phyloP scores from a whole-genome alignment of 371 early-diverging fungal species.

The Chytridium lagenaria region DNA sequence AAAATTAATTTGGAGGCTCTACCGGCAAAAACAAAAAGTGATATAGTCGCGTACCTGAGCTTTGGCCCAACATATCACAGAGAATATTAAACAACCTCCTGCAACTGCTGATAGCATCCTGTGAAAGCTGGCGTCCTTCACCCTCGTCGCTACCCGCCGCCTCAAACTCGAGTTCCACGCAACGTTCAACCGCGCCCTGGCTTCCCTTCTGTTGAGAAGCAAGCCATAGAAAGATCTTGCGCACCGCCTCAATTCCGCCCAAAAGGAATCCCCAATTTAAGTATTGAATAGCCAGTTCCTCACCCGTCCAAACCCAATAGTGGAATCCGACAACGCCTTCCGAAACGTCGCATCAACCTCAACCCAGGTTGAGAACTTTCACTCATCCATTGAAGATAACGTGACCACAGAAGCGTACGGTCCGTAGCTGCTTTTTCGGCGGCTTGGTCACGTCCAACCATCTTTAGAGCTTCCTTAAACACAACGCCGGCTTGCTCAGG shows the following conservation, averaged over 20 bases:
- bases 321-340: slow-evolving; percentile 14
- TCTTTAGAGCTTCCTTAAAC: slow-evolving; percentile 38
- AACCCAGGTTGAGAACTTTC: slow-evolving; percentile 36
- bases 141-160: neutral
- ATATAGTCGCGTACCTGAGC: slow-evolving; percentile 57
- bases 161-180: slow-evolving; percentile 60
- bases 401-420: slow-evolving; percentile 47
- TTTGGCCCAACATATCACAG: slow-evolving; percentile 55
- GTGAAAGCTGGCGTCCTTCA: slow-evolving; percentile 7
- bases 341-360: slow-evolving; percentile 20
- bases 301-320: slow-evolving; percentile 15
- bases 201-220: slow-evolving; percentile 65
- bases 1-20: neutral
- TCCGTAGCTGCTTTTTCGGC: slow-evolving; percentile 11
- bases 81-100: slow-evolving; percentile 64
- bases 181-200: slow-evolving; percentile 62
- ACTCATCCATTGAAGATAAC: slow-evolving; percentile 56
- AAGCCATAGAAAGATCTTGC: slow-evolving; percentile 60
- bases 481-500: slow-evolving; percentile 12
- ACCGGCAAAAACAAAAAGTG: neutral
- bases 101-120: slow-evolving; percentile 37
- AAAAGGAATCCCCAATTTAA: slow-evolving; percentile 44
- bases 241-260: slow-evolving; percentile 60
- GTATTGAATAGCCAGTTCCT: slow-evolving; percentile 17
- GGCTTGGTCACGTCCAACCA: slow-evolving; percentile 38